These are phyloP conservation scores for Asterochloris erici DNA, from an alignment of 139 green algal genomes.

Conservation along the genomic window DNA sequence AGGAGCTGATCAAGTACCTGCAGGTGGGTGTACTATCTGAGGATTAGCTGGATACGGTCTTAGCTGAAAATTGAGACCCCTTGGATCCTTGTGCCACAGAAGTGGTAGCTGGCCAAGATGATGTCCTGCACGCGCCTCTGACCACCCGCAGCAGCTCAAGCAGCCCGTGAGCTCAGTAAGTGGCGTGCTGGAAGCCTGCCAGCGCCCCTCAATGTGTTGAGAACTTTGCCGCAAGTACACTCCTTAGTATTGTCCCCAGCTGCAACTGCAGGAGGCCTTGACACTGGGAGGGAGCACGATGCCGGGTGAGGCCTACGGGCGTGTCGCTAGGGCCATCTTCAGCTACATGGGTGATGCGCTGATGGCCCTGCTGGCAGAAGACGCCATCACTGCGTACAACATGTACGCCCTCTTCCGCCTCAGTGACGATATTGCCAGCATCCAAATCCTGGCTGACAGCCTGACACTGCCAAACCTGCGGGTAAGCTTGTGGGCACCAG, in stretches of 20 bases:
- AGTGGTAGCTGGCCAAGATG: too few species aligned
- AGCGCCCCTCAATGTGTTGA: too few species aligned
- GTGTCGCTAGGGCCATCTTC: slow-evolving; percentile 37
- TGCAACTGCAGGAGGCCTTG: slow-evolving; percentile 36
- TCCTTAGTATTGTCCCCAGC: too few species aligned
- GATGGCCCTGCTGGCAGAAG: slow-evolving; percentile 47
- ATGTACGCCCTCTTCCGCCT: slow-evolving; percentile 62
- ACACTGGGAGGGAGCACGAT: slow-evolving; percentile 26
- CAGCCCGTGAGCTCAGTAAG: too few species aligned
- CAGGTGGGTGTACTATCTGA: slow-evolving; percentile 26
- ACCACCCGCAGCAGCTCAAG: too few species aligned
- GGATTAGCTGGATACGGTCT: not conserved
- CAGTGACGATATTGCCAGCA: slow-evolving; percentile 39
- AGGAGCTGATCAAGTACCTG: slow-evolving; percentile 49
- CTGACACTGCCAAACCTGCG: slow-evolving; percentile 11
- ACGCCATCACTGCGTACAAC: slow-evolving; percentile 58
- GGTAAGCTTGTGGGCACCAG: not conserved
- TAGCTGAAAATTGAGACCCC: too few species aligned
- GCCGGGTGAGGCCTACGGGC: slow-evolving; percentile 32
- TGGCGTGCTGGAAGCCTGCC: too few species aligned
- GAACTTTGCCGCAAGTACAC: too few species aligned
- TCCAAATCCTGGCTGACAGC: slow-evolving; percentile 34
- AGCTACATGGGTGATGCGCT: slow-evolving; percentile 33
- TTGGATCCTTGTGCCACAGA: too few species aligned
- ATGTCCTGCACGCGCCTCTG: too few species aligned